A percentile compares a stretch with the other conserved stretches of the same genome.
These are phyloP conservation scores for Candida odintsovae DNA, from an alignment of 805 yeast genomes.

Conservation along the genomic window DNA sequence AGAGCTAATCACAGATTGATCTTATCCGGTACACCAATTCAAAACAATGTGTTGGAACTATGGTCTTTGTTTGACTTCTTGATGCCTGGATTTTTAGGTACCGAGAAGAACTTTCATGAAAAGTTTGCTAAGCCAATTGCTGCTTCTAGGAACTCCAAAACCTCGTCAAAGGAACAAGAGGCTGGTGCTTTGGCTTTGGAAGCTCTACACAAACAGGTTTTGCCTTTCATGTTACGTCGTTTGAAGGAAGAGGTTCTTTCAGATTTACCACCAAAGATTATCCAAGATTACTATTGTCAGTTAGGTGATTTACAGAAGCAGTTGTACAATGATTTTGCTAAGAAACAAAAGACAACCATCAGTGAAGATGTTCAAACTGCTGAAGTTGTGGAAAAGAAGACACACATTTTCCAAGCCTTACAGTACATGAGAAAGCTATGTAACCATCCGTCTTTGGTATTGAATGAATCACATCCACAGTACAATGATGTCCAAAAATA, in stretches of 20 bases:
- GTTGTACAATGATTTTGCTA: constrained; percentile 83
- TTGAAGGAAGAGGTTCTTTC: constrained; percentile 93
- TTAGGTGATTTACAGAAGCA: constrained; percentile 85
- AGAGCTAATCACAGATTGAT: constrained; percentile 86
- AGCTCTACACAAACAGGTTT: constrained; percentile 91
- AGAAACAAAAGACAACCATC: constrained; percentile 71
- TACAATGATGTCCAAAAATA: constrained; percentile 58
- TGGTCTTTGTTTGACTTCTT: constrained; percentile 97
- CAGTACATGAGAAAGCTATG: constrained; percentile 97
- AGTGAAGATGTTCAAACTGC: constrained; percentile 52
- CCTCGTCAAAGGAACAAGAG: constrained; percentile 90
- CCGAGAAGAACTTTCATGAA: constrained; percentile 90
- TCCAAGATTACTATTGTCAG: constrained; percentile 97
- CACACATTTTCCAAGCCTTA: constrained; percentile 94
- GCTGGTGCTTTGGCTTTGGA: constrained; percentile 95
- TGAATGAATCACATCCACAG: constrained; percentile 80
- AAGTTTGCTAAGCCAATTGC: constrained; percentile 98
- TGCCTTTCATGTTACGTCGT: constrained; percentile 94
- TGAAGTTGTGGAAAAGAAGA: constrained; percentile 52
- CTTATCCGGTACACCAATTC: constrained; percentile 96
- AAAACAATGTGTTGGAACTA: constrained; percentile 89
- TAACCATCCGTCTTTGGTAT: constrained; percentile 91
- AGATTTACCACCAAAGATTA: constrained; percentile 96
- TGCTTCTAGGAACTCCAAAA: constrained; percentile 83
- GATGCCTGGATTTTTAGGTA: constrained; percentile 98